Evolutionary conservation across 805 yeast species (phyloP).

Genomic region (Sugiyamaella lignohabitans): DNA sequence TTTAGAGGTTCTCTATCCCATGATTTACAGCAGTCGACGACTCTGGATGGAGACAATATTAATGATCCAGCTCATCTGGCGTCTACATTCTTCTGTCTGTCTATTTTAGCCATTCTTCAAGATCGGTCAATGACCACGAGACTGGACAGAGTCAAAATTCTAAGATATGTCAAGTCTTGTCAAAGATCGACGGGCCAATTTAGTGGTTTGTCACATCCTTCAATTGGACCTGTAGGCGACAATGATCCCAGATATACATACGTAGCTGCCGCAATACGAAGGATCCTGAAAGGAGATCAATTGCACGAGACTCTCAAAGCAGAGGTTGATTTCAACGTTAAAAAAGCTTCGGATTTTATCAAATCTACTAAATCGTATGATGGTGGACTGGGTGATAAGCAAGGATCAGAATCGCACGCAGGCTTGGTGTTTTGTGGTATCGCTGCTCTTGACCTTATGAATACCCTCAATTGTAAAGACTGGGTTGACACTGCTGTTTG

Average conservation of each 20-base stretch:
- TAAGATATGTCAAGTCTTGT: conserved; percentile 51
- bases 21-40: conserved; percentile 3
- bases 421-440: conserved; percentile 85
- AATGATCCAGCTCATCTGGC: conserved; percentile 64
- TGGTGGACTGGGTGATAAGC: conserved; percentile 66
- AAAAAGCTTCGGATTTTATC: conserved; percentile 37
- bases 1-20: conserved; percentile 57
- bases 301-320: conserved; percentile 2
- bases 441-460: conserved; percentile 47
- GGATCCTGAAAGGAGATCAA: conserved; percentile 36
- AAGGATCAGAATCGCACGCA: conserved; percentile 64
- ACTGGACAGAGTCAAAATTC: conserved; percentile 39
- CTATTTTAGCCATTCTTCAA: conserved; percentile 46
- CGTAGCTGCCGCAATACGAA: conserved; percentile 60
- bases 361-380: conserved; percentile 36
- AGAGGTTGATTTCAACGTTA: conserved; percentile 47
- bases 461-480: conserved; percentile 22
- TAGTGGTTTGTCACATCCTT: conserved; percentile 35
- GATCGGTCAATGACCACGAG: conserved; percentile 35
- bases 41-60: background rate
- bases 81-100: conserved; percentile 71
- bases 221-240: conserved; percentile 45
- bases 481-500: conserved; percentile 3
- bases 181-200: conserved; percentile 61
- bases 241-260: conserved; percentile 68